Evolutionary conservation across 345 rosid genomes (phyloP).

Genomic region (Eucalyptus albens): DNA sequence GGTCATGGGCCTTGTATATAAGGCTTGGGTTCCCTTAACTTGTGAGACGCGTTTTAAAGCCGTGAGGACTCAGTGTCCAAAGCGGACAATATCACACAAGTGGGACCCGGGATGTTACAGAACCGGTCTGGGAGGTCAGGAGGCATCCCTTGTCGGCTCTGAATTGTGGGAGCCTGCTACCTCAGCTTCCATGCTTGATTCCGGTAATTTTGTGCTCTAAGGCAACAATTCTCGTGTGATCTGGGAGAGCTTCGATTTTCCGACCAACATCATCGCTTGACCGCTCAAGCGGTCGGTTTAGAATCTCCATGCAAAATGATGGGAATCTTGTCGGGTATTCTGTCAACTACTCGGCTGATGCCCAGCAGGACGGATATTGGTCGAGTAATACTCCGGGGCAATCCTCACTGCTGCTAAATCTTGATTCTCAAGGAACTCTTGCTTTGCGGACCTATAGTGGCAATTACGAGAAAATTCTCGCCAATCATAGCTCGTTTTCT

Average conservation of each 20-base stretch:
- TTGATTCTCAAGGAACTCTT: background rate
- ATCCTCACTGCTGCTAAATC: background rate
- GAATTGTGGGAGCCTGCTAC: background rate
- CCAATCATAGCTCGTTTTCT: background rate
- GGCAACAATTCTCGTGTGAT: background rate
- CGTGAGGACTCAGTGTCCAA: too few relatives aligned
- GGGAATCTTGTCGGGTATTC: background rate
- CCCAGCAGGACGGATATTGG: background rate
- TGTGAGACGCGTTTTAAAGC: too few relatives aligned
- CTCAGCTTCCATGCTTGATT: background rate
- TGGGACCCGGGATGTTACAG: too few relatives aligned
- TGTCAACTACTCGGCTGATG: fast-evolving
- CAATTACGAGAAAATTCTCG: background rate
- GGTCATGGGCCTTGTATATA: too few relatives aligned
- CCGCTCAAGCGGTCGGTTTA: background rate
- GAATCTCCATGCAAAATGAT: fast-evolving
- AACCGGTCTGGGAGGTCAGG: background rate
- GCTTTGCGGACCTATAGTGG: too few relatives aligned
- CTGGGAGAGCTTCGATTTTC: background rate
- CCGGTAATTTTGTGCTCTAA: background rate
- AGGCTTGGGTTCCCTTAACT: too few relatives aligned
- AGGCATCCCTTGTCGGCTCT: background rate
- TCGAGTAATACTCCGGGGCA: fast-evolving
- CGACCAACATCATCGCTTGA: background rate
- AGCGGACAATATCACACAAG: too few relatives aligned